Evolutionary conservation across 73 alveolate genomes (phyloP).

Genomic region (Symbiodinium natans): DNA sequence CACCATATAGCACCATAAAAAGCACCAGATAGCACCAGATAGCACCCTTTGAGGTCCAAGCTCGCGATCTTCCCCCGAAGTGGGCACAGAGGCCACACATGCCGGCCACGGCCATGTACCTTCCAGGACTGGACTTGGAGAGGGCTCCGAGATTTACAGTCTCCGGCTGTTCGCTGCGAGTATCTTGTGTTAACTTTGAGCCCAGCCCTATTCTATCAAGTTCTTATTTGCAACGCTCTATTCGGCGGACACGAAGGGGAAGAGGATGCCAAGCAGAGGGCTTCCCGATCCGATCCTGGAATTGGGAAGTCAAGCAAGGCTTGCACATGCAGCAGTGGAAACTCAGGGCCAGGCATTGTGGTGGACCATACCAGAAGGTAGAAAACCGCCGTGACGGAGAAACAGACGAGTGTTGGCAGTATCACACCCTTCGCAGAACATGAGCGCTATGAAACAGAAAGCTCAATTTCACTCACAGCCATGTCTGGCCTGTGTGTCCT

Average conservation of each 20-base stretch:
- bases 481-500: neutral
- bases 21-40: no score
- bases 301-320: neutral
- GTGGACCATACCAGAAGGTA: neutral
- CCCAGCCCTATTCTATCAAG: no score
- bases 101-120: neutral
- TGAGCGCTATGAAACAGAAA: neutral
- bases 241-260: neutral
- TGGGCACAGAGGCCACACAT: neutral
- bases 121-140: neutral
- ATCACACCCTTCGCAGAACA: neutral
- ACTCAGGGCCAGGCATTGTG: neutral
- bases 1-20: no score
- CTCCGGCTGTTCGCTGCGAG: no score
- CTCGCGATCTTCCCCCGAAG: neutral
- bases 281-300: neutral
- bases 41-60: neutral
- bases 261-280: neutral
- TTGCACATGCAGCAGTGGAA: no score
- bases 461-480: neutral
- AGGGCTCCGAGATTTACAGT: no score
- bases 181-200: no score
- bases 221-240: no score
- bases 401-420: neutral
- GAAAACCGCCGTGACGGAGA: neutral